Percentiles rank a stretch among this genome's conserved stretches.
phyloP scores from a whole-genome alignment of 2,329 filamentous ascomycete species.

The Didymella lethalis region DNA sequence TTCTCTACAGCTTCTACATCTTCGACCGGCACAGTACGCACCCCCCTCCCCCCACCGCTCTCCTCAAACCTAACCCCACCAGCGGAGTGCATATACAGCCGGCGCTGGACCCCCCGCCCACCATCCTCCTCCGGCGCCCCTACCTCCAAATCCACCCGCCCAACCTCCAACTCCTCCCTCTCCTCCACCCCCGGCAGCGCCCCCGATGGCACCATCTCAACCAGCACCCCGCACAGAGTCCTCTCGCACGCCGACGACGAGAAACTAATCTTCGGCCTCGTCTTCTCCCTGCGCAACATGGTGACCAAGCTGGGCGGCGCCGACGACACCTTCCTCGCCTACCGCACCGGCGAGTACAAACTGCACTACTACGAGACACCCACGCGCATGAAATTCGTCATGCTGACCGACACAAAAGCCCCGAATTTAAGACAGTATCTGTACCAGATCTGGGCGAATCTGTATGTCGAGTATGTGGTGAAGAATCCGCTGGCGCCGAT shows the following conservation, averaged over 20 bases:
- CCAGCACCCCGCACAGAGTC: conserved; percentile 33
- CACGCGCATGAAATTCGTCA: conserved; percentile 92
- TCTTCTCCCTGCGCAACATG: conserved; percentile 97
- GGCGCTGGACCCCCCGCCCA: conserved; percentile 74
- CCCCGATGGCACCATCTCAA: conserved; percentile 22
- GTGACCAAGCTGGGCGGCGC: conserved; percentile 91
- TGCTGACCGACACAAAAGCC: conserved; percentile 90
- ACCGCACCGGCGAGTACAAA: conserved; percentile 93
- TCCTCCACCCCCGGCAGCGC: conserved; percentile 36
- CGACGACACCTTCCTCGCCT: conserved; percentile 92
- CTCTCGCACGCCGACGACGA: conserved; percentile 79
- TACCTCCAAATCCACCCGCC: conserved; percentile 56
- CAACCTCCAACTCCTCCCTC: conserved; percentile 58
- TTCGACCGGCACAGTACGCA: conserved; percentile 94
- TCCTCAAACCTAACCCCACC: neutral
- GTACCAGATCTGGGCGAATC: conserved; percentile 97
- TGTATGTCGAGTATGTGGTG: conserved; percentile 91
- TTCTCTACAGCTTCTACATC: conserved; percentile 97
- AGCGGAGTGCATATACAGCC: conserved; percentile 98
- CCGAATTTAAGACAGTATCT: conserved; percentile 92
- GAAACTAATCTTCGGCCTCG: conserved; percentile 95
- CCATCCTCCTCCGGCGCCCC: conserved; percentile 44
- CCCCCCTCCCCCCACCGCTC: neutral
- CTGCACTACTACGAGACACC: conserved; percentile 99
- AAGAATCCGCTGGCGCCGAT: conserved; percentile 69